These are phyloP conservation scores for Quillaja saponaria DNA, from an alignment of 306 rosid genomes.

Conservation along the genomic window DNA sequence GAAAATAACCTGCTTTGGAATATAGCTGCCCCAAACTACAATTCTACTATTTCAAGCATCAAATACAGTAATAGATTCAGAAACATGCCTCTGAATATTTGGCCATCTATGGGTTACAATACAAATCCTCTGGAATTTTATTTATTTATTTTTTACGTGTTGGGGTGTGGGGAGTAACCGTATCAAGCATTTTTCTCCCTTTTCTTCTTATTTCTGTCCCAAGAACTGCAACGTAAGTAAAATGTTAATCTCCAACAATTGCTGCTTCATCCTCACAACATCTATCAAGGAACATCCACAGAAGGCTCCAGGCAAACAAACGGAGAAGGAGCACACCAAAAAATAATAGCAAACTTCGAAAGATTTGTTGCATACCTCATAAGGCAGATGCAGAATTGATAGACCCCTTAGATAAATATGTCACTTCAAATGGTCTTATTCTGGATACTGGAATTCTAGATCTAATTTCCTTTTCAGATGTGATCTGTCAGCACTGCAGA, in stretches of 20 bases:
- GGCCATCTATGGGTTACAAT: constrained; percentile 29
- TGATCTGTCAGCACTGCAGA: constrained; percentile 85
- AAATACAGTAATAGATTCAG: constrained; percentile 25
- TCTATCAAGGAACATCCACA: constrained; percentile 20
- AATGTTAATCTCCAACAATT: constrained; percentile 27
- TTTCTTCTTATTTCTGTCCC: constrained; percentile 15
- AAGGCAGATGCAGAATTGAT: constrained; percentile 14
- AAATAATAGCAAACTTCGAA: constrained; percentile 6
- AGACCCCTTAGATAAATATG: constrained; percentile 6
- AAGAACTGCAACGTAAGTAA: constrained; percentile 27
- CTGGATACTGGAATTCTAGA: constrained; percentile 79
- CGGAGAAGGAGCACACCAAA: constrained; percentile 17
- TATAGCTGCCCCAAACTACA: constrained; percentile 22
- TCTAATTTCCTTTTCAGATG: constrained; percentile 92
- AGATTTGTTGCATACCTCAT: constrained; percentile 28
- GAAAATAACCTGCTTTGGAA: constrained; percentile 26
- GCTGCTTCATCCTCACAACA: constrained; percentile 34
- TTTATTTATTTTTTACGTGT: too few species aligned
- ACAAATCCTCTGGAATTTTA: constrained; percentile 33
- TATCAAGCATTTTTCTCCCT: neutral
- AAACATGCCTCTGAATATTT: constrained; percentile 39
- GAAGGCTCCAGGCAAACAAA: constrained; percentile 34
- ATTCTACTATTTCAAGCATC: constrained; percentile 19
- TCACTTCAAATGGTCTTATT: constrained; percentile 38
- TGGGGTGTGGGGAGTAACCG: too few species aligned